Evolutionary conservation across 2,329 filamentous ascomycete genomes (phyloP), one percentile per base, ranked within the genome.

Genomic region (Aspergillus awamori): DNA sequence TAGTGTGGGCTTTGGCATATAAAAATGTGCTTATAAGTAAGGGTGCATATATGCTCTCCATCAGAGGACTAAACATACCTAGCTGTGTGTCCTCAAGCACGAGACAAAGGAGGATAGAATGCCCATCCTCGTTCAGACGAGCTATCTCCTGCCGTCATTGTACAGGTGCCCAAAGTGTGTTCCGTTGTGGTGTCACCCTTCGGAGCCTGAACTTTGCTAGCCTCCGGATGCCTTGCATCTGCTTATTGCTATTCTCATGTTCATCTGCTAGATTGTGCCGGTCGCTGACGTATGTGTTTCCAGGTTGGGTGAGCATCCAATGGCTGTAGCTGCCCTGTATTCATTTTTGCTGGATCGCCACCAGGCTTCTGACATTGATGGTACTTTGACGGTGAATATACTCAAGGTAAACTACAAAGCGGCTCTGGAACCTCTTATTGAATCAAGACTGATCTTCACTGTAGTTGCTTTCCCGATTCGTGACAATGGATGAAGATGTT

Each of bases 401-500:
- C 71, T 83, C 3, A 79, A 80, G 77, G 81, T 82, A 72, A 66
- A 65, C 60, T 33, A 28, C n/a, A 49, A 8, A 11, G 8, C 58
- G 30, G 7, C n/a, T 17, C 26, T 38, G 45, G 53, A 13, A 33
- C 5, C 10, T n/a, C 41, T 22, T 36, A 15, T 36, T 17, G 8
- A n/a, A 20, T 15, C 11, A 48, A 15, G 22, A 59, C 72, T 78
- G 61, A 77, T 60, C 26, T 24, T 28, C n/a, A 11, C 5, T 54
- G 28, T 36, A 86, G 80, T 74, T 87, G 51, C 79, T 88, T 67
- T 75, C 80, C 28, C 79, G 79, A 47, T 87, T 85, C 63, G 80
- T 81, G 13, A 87, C 84, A 6, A 77, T 88, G 67, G 86, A 84
- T 59, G 81, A 82, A 61, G 83, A 85, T 53, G 79, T 83, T 53